Percentiles rank a stretch among this genome's conserved stretches.
phyloP scores from a whole-genome alignment of 1,139 yeast species.

The Wickerhamomyces sp. region DNA sequence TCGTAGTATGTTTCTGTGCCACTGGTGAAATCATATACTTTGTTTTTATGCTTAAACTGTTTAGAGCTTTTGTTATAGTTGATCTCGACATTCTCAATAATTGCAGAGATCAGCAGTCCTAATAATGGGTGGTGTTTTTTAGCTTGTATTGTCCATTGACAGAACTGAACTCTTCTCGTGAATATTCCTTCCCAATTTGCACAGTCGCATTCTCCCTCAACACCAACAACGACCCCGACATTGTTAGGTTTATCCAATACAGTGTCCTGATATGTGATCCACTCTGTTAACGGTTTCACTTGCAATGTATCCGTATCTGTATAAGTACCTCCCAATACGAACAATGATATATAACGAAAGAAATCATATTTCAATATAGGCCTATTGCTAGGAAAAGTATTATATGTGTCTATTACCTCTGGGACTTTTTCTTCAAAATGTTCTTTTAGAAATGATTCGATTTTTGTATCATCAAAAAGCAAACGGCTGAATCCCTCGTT shows the following conservation, averaged over 20 bases:
- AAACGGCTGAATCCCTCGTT: not conserved
- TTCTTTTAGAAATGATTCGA: not conserved
- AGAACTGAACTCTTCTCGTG: conserved; percentile 38
- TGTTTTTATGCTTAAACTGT: conserved; percentile 26
- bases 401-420: conserved; percentile 43
- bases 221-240: conserved; percentile 43
- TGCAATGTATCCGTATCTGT: conserved; percentile 41
- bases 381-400: conserved; percentile 44
- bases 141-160: conserved; percentile 42
- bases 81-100: conserved; percentile 45
- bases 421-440: conserved; percentile 25
- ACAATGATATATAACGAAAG: conserved; percentile 46
- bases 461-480: conserved; percentile 1
- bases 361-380: conserved; percentile 48
- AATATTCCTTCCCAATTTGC: conserved; percentile 25
- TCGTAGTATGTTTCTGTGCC: conserved; percentile 17
- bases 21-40: conserved; percentile 13
- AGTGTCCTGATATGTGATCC: conserved; percentile 21
- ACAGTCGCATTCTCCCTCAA: conserved; percentile 35
- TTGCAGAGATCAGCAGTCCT: conserved; percentile 48
- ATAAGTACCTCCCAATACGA: conserved; percentile 50
- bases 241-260: conserved; percentile 22
- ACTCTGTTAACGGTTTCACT: conserved; percentile 12
- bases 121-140: conserved; percentile 53
- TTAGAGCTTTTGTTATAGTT: conserved; percentile 28